Evolutionary conservation across 257 asterid genomes (phyloP).

Genomic region (Eucommia ulmoides): DNA sequence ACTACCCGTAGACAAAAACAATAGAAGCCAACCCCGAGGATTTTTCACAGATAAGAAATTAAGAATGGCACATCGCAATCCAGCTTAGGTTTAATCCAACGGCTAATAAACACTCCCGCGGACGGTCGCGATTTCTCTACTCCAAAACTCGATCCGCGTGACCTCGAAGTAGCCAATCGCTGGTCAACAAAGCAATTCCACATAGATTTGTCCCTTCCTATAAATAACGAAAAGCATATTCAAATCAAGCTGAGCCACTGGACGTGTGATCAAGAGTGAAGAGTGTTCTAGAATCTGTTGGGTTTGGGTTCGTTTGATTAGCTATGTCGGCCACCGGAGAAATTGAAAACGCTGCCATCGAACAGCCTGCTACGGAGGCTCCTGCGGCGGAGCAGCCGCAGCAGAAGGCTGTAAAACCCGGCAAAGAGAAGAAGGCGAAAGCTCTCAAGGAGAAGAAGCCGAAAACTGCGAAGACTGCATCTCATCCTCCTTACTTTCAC

Average conservation of each 20-base stretch:
- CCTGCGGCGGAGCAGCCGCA: slow-evolving; percentile 14
- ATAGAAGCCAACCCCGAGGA: not conserved
- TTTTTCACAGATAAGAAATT: slow-evolving; percentile 9
- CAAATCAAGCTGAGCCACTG: not conserved
- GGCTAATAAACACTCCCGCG: slow-evolving; percentile 12
- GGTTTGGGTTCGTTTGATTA: not conserved
- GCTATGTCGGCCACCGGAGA: slow-evolving; percentile 31
- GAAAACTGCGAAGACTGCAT: slow-evolving; percentile 30
- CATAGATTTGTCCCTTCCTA: slow-evolving; percentile 17
- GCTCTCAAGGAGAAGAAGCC: slow-evolving; percentile 40
- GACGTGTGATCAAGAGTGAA: too few relatives aligned
- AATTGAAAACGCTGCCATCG: slow-evolving; percentile 17
- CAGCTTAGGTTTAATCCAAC: slow-evolving; percentile 18
- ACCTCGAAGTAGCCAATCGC: slow-evolving; percentile 25
- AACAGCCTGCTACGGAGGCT: slow-evolving; percentile 20
- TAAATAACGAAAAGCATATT: slow-evolving; percentile 15
- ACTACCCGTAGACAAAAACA: not conserved
- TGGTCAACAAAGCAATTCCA: not conserved
- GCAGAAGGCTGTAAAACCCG: slow-evolving; percentile 17
- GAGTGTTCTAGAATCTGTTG: not conserved
- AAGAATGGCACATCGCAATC: slow-evolving; percentile 24
- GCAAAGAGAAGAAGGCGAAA: slow-evolving; percentile 38
- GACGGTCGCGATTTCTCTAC: slow-evolving; percentile 4
- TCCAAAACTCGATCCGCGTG: slow-evolving; percentile 14
- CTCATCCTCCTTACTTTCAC: slow-evolving; percentile 71